Evolutionary conservation across 2,329 filamentous ascomycete genomes (phyloP), one percentile per base, ranked within the genome.

Genomic region (Chalaropsis thielavioides): DNA sequence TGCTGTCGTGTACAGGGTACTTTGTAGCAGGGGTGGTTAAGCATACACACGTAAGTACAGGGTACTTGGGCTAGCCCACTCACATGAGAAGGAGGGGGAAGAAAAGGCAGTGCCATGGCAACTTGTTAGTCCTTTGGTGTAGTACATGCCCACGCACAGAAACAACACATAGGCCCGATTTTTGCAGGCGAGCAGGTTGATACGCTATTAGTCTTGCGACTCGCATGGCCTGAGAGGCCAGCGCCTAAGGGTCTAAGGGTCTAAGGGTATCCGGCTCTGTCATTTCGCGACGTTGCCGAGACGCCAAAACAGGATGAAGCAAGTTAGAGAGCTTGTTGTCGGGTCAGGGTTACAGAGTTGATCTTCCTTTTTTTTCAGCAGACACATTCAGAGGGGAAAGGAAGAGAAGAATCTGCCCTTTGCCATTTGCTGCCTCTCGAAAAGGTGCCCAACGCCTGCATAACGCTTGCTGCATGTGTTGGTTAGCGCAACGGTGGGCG

Each of bases 231-330:
- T 31, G 24, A 15, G 11, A 22, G 24, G 24, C 8, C 24, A 56
- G 13, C 15, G 7, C 19, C 46, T 51, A 31, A 35, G 51, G 51
- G 51, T 56, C 51, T 35, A 35, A 56, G 51, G 8, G 46, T 24
- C 44, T n/a, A 46, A 46, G 49, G 22, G 7, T 31, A 27, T 10
- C 22, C 24, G 24, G 13, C 27, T 15, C 15, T 56, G 24, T 35
- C 11, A 27, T 56, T 56, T 35, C 27, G 51, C 51, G 24, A 56
- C 51, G 51, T 56, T 56, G 51, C 51, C 51, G 51, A 56, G 51
- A 56, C 51, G 22, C 51, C 51, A 56, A 22, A n/a, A 17, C 35
- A 56, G 51, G 51, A 56, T 35, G 51, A 31, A 35, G 24, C 24
- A 56, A 35, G 51, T 56, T 56, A 56, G 24, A 35, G 51, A 35